Base-by-base conservation (phyloP, 2,329 filamentous ascomycete species). In the Xylaria polymorpha region DNA sequence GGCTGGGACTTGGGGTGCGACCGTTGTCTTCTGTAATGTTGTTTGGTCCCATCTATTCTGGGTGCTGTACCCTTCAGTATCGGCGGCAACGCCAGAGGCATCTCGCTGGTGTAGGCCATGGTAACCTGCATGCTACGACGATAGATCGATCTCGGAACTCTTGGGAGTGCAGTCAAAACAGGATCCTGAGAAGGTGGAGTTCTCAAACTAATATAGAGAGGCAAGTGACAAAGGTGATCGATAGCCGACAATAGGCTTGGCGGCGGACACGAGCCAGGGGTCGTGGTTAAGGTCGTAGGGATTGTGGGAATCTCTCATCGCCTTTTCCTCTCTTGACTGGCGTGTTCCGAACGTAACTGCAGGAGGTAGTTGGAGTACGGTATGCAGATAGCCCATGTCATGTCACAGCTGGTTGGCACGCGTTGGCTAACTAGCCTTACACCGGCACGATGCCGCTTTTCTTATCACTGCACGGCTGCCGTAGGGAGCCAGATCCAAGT, bases 1-100 rank as follows among this genome's bases (percentile, higher is more conserved):
- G 82, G 80, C 39, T 81, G 75, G 35, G 77, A 78, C 66, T 75
- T 77, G 15, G 71, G 55, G 39, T 68, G 43, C 1, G 35, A 59
- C 64, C 74, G 29, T 7, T 65, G 68, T 66, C 48, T 72, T 44
- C 43, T 63, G 37, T 44, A 39, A 18, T 64, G 63, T 3, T 46
- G 63, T 37, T 43, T 72, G 3, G 29, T 12, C 50, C 55, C 22
- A 25, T 70, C 65, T 18, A 39, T 43, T 64, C 56, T 59, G 67
- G 70, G n/a, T 61, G 61, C 58, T 61, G 44, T 46, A 61, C 58
- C 44, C 46, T 64, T 68, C 44, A 63, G 14, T 10, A 53, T n/a
- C 44, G 61, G 46, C 22, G 66, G 61, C 15, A 70, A 41, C 18
- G 39, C 22, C 37, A 63, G 20, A 4, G 68, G 41, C 48, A 69